phyloP scores from a whole-genome alignment of 2,329 filamentous ascomycete genomes.

The Alternaria atra region DNA sequence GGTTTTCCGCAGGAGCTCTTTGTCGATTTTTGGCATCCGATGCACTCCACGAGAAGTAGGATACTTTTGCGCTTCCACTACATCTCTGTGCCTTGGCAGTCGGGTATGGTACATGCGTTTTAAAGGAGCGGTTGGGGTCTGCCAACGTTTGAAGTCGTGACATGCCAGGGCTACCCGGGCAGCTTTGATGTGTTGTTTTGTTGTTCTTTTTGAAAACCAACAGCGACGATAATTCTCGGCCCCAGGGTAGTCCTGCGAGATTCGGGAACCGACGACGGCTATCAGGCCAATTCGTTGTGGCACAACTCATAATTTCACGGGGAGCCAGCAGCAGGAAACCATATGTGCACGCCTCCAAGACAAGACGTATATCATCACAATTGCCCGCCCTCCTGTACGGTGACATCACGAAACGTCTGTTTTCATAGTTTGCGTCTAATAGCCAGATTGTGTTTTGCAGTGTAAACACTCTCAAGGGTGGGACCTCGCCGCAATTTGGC shows the following conservation, averaged over 20 bases:
- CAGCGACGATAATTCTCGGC: background rate
- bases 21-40: background rate
- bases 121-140: background rate
- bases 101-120: background rate
- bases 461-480: conserved; percentile 3
- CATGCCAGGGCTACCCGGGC: background rate
- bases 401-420: background rate
- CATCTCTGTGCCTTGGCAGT: background rate
- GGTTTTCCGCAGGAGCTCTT: background rate
- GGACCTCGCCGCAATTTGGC: conserved; percentile 1
- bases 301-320: background rate
- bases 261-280: background rate
- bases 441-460: conserved; percentile 2
- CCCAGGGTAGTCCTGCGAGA: background rate
- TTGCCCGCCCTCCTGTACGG: background rate
- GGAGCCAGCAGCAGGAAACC: background rate
- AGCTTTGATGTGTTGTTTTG: conserved; percentile 3
- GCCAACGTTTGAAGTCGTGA: background rate
- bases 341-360: background rate
- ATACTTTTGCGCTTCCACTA: background rate
- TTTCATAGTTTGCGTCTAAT: background rate
- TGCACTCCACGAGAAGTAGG: background rate
- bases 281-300: background rate
- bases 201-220: background rate
- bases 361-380: background rate